Base-by-base conservation (phyloP, 2,329 filamentous ascomycete genomes). In the Sporothrix brasiliensis region DNA sequence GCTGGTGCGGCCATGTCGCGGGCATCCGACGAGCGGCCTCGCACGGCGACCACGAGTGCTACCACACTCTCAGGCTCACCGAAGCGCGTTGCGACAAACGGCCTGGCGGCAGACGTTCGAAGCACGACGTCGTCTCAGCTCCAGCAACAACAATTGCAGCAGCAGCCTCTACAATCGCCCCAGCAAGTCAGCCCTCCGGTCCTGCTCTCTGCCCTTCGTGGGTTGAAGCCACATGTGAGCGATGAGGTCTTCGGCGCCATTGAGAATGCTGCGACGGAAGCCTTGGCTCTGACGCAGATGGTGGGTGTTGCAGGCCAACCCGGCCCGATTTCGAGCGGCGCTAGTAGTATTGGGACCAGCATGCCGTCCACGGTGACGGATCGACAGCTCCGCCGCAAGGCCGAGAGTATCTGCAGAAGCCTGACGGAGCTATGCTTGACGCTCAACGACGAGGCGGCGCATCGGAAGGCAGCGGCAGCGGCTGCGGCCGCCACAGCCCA, bases 51-150 rank as follows among this genome's bases (percentile, higher is more conserved):
- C 10, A 98, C 95, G 0, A 93, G 92, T 16, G 89, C 92, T 6
- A 98, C 95, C 0, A 97, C 94, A 1, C 87, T 97, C 76, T 97
- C 94, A 7, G 92, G 90, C 1, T 97, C 94, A 0, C 95, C 95
- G 0, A 94, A 94, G 77, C 89, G 91, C 75, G 84, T 83, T 24
- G 87, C 88, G 71, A 81, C 82, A 10, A 86, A 82, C 70, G 61
- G 75, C 78, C 50, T 70, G 56, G 80, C 85, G 2, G 78, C 82
- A 1, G 84, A 85, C 61, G 77, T 80, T 39, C 80, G 79, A 47
- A 82, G 79, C 69, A 79, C 79, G 9, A 81, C 77, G 69, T 83
- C 73, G 1, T 74, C 74, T 0, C 82, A 83, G 16, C 83, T 81
- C 67, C 91, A 90, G 65, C 83, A 89, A 6, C 92, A 97, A 79